Evolutionary conservation across 192 early-diverging fungal species (phyloP).

Genomic region (Backusella circina): DNA sequence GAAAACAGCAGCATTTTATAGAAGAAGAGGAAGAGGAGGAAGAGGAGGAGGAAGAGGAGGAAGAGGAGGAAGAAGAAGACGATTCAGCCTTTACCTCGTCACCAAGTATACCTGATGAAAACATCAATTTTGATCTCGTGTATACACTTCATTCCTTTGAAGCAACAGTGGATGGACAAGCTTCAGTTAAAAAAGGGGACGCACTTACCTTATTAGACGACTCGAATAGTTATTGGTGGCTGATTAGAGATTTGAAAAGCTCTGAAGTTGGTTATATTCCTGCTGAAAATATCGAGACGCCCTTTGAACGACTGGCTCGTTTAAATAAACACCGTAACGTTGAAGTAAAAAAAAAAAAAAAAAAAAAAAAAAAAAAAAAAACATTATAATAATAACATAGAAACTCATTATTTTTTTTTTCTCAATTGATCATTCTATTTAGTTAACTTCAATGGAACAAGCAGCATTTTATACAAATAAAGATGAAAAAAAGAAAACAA

Average conservation of each 20-base stretch:
- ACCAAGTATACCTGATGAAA: slow-evolving; percentile 43
- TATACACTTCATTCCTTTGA: slow-evolving; percentile 82
- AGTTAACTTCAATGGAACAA: slow-evolving; percentile 62
- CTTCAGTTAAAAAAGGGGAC: slow-evolving; percentile 71
- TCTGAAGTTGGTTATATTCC: slow-evolving; percentile 78
- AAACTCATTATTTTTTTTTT: not conserved
- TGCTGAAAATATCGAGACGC: slow-evolving; percentile 82
- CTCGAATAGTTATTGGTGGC: slow-evolving; percentile 77
- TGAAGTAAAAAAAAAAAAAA: slow-evolving; percentile 26
- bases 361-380: not conserved
- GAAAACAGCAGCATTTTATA: not conserved
- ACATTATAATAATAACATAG: not conserved
- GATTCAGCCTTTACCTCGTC: slow-evolving; percentile 34
- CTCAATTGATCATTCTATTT: not conserved
- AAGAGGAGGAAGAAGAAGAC: slow-evolving; percentile 38
- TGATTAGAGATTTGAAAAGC: slow-evolving; percentile 59
- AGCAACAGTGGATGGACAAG: slow-evolving; percentile 77
- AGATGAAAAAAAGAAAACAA: slow-evolving; percentile 10
- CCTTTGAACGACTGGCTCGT: slow-evolving; percentile 71
- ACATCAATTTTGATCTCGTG: slow-evolving; percentile 71
- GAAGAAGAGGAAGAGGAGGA: slow-evolving; percentile 29
- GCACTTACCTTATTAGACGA: slow-evolving; percentile 72
- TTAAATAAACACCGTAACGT: slow-evolving; percentile 73
- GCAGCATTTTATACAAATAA: slow-evolving; percentile 8
- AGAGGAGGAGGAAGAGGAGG: slow-evolving; percentile 25